Base-by-base conservation (phyloP, 2,329 filamentous ascomycete genomes). In the Lasiodiplodia sp. region DNA sequence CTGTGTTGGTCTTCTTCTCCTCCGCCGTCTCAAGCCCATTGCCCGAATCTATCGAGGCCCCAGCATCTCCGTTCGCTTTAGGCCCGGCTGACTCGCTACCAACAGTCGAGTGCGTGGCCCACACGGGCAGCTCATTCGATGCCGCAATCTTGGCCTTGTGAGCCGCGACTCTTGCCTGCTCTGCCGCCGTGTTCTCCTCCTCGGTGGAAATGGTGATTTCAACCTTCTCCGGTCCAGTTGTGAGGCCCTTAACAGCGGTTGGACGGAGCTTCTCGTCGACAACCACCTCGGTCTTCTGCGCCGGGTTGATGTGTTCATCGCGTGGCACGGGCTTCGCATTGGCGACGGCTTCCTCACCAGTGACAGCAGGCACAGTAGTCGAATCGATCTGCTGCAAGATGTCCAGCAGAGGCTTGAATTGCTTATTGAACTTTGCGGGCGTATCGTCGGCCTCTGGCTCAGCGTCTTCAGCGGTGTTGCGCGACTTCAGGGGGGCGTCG, bases 351-450 rank as follows among this genome's bases (percentile, higher is more conserved):
- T 87, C 85, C 62, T 93, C 90, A 72, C 93, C 93, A 72, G 87
- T 90, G 75, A 91, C 91, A 66, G 82, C 90, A 1, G 92, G 92
- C 7, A 96, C 88, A 47, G 88, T 84, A 6, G 90, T 85, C n/a
- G 87, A 84, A 76, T 96, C 93, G 69, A 96, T 92, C 75, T 91
- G 87, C 67, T 91, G 91, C 71, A 96, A 84, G 66, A 94, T 85
- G 69, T 92, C 88, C 68, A 92, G 91, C 72, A 96, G 90, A 74
- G 92, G 92, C 73, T 90, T 90, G 79, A 95, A 90, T 77, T 95
- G 91, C 73, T 90, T 88, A 79, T 95, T 95, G 74, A 96, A 81
- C 56, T 77, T 79, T 56, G 79, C 79, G 1, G 79, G 79, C 2
- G 77, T 79, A 57, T 81, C 88, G 70, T 92, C 88, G 49, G 88